Evolutionary conservation across 2,329 filamentous ascomycete genomes (phyloP), one percentile per base, ranked within the genome.

Genomic region (Phaeoacremonium minimum): DNA sequence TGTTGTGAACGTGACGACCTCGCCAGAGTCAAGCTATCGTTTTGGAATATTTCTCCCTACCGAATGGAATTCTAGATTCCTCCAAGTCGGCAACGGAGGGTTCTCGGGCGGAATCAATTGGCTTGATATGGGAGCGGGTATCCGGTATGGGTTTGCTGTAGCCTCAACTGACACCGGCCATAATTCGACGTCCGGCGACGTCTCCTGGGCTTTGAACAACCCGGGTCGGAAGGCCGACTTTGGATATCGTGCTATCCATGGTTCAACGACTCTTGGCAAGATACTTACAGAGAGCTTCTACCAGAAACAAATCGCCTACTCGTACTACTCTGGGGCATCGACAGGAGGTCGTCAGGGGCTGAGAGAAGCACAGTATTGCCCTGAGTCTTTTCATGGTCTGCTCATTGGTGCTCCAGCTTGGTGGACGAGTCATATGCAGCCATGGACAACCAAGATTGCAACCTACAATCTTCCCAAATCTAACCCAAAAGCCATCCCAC

Each of bases 281-380:
- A 30, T 59, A 32, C 54, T 80, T 20, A 63, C 66, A 4, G 49
- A 61, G n/a, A 54, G 55, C 3, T 79, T 72, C 53, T 80, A 80
- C 44, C 45, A 53, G 11, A 36, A 48, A 7, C 47, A 54, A 1
- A 63, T 66, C 18, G 54, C 61, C n/a, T 32, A 37, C 50, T 67
- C 62, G 8, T 75, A 75, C 47, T 75, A 64, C 46, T 57, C 61
- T 14, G 73, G 73, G 13, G 77, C 73, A 47, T 74, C 69, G 2
- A 75, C 71, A 0, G 73, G 73, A 18, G 73, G 73, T 4, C 56
- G 73, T 6, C 71, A 78, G 50, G 73, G 71, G 6, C 51, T 73
- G n/a, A 68, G 68, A 36, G 60, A 67, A 20, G 59, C 65, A 3
- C 62, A 75, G 44, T 51, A 61, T 20, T 70, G 65, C 38, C 71